Evolutionary conservation across 2,329 filamentous ascomycete species (phyloP), one percentile per base, ranked within the genome.

Genomic region (Diaporthe sp.): DNA sequence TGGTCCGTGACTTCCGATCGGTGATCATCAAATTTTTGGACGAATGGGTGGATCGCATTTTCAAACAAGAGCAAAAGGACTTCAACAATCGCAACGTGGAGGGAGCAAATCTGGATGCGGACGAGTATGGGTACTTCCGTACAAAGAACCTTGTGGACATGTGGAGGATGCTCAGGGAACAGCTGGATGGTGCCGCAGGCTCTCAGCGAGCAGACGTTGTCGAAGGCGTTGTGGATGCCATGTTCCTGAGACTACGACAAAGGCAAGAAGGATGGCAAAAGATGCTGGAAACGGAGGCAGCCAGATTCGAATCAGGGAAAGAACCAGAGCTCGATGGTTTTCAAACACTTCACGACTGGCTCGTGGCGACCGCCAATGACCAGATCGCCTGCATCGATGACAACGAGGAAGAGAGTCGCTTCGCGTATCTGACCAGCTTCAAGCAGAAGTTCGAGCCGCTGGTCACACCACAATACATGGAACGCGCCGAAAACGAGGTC

Each of bases 301-400:
- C 88, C 68, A 94, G 92, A 80, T 98, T 95, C 84, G 93, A 94
- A 83, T 82, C 85, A 3, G 87, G 85, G 76, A 87, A 84, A 77
- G 85, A 86, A 17, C 82, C 88, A 6, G 91, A 92, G 67, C 84
- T 92, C 12, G 91, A 93, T 72, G 90, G 92, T 22, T 92, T 94
- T 81, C 95, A 98, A 83, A 91, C 94, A 4, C 87, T 98, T 39
- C 94, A 98, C 83, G 97, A 99, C 86, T 99, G 96, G 95, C 93
- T 99, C 74, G 92, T 99, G 72, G 96, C 97, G 61, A 95, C 97
- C 75, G 97, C 97, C 79, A 99, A 99, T 86, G 97, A 99, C 85
- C 97, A 99, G 84, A 98, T 99, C 82, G 96, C 96, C 74, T 98
- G 95, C 84, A 98, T 99, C 81, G 97, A 98, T 83, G 97, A 98